Evolutionary conservation across 305 asterid genomes (phyloP), one percentile per base, ranked within the genome.

Genomic region (Nicotiana rustica): DNA sequence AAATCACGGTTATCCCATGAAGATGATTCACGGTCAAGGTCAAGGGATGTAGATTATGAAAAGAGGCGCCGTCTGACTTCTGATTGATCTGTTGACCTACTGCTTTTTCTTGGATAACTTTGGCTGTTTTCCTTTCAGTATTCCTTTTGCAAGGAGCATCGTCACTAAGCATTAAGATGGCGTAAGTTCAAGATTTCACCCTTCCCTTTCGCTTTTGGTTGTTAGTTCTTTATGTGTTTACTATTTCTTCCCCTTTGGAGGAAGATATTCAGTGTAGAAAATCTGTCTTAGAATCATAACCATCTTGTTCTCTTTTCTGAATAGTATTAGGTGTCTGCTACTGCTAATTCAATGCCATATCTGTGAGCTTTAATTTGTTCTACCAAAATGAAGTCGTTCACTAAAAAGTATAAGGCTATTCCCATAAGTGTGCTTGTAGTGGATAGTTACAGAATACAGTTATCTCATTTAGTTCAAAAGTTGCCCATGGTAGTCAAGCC

Each of bases 1-100:
- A 93, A 93, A 88, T 87, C 96, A 38, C 85, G 94, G 68, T 19
- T 87, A 52, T 52, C 47, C 0, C 47, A 41, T 2, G 47, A 41
- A 41, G 47, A 41, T 41, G 47, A 41, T 41, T 41, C 47, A 41
- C 47, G 47, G 47, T 41, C 47, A 41, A 41, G 47, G 47, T 41
- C 47, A 41, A 41, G 10, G 47, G 47, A 41, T 41, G 2, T 41
- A 41, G 47, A 41, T 41, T 41, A 41, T 41, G 47, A 41, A 7
- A 41, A 41, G 47, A 41, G 47, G 47, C 47, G 47, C 0, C 47
- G 47, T 41, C 47, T 41, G 47, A 41, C 47, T 41, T 41, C 47
- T 41, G 47, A 41, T 41, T 41, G 47, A 41, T 38, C 47, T 38
- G 47, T 38, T 38, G 47, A 38, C 9, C 9, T 6, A 38, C 9